These are phyloP conservation scores for Saccharum hybrid DNA, from an alignment of 202 grass and related monocot species.

Conservation along the genomic window DNA sequence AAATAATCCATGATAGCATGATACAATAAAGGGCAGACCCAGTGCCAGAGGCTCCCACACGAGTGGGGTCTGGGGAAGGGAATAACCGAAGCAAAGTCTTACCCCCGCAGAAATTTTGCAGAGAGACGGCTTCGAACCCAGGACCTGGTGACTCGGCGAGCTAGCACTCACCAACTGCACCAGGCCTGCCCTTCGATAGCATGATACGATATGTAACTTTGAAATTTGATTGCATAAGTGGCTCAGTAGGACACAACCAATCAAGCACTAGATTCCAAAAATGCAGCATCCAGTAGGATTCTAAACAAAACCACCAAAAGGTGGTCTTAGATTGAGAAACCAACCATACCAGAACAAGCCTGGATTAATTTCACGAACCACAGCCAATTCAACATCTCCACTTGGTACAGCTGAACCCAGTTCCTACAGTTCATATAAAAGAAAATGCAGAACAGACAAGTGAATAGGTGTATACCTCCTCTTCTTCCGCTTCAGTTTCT, in stretches of 20 bases:
- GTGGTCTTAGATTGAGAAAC: not conserved
- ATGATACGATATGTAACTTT: not conserved
- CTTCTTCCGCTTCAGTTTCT: conserved; percentile 62
- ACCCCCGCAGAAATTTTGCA: too few species aligned
- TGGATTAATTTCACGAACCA: not conserved
- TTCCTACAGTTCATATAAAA: conserved; percentile 35
- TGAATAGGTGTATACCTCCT: conserved; percentile 62
- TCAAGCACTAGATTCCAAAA: not conserved
- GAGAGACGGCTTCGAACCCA: too few species aligned
- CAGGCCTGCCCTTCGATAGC: too few species aligned
- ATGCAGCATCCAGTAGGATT: conserved; percentile 18
- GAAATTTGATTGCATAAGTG: conserved; percentile 5
- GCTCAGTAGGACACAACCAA: conserved; percentile 9
- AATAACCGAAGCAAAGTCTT: too few species aligned
- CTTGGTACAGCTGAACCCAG: conserved; percentile 8
- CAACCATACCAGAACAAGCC: not conserved
- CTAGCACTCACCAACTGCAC: too few species aligned
- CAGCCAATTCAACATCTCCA: not conserved
- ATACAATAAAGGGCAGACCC: too few species aligned
- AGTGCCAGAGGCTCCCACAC: too few species aligned
- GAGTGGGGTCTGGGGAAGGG: too few species aligned
- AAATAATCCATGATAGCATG: conserved; percentile 9
- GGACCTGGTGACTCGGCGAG: too few species aligned
- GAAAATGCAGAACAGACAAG: conserved; percentile 6
- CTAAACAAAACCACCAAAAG: not conserved